Evolutionary conservation across 257 asterid species (phyloP), one percentile per base, ranked within the genome.

Genomic region (Primulina tabacum): DNA sequence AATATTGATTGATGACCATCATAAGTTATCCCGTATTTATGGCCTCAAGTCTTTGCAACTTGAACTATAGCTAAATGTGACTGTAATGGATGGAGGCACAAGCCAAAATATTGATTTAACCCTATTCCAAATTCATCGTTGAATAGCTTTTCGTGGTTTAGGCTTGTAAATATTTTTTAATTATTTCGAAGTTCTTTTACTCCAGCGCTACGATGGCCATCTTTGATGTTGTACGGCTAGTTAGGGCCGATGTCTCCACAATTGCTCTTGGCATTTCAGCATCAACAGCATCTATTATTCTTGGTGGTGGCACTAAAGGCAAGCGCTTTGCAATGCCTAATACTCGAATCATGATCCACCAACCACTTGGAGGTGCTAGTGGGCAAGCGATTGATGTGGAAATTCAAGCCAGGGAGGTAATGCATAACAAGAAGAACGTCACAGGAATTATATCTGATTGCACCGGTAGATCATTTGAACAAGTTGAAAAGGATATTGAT

Each of bases 271-370:
- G 97, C 67, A 81, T 89, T 82, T 76, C 96, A 47, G 97, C 96
- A 30, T 94, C 99, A 38, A 90, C 99, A 26, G 92, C 99, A 78
- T 90, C 99, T 64, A 71, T 94, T 65, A 89, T 94, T 72, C 93
- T 94, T 47, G 99, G 92, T 56, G 95, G 96, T 76, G 99, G 99
- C 70, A 85, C 97, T 35, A 94, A 89, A 82, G 96, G 97, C 64
- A 94, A 94, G 67, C 96, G 97, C 62, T 86, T 75, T 53, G 97
- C 99, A 14, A 94, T 91, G 99, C 99, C 99, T 33, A 94, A 91
- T 75, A 74, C 99, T 38, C 85, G 98, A 62, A 85, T 92, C 65
- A 92, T 92, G 98, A 80, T 90, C 60, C 97, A 90, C 79, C 96
- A 92, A 75, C 98, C 98, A 11, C 89, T 92, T 47, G 98, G 97